Evolutionary conservation across 2,329 filamentous ascomycete species (phyloP), one percentile per base, ranked within the genome.

Genomic region (Capronia americana): DNA sequence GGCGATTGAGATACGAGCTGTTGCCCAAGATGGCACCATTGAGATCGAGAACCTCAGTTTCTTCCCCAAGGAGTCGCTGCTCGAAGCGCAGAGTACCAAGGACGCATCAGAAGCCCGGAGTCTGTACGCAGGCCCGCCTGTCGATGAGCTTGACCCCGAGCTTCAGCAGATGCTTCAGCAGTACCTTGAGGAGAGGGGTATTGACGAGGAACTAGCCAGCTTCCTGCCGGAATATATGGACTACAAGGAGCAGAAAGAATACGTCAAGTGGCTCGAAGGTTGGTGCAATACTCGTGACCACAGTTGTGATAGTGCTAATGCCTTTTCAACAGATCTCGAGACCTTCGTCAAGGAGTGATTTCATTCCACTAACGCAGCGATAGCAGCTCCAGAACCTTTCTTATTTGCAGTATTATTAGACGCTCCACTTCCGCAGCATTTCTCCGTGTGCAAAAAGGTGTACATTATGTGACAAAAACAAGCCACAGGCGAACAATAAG

Each of bases 191-290:
- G 95, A 97, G 86, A 88, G 95, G 74, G 95, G 94, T 71, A 88
- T 99, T 80, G 92, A 94, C 75, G 89, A 90, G 74, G 87, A 90
- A 66, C 86, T 99, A 74, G 94, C 93, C 61, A 83, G 93, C 72
- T 97, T 98, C 80, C 90, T 96, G 53, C 92, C 93, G 44, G 93
- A 98, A 79, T 99, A 97, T 83, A 93, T 98, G 76, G 93, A 98
- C 78, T 88, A 91, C 81, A 99, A 99, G 89, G 95, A 99, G 87
- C 94, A 98, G 87, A 91, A 89, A 82, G 95, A 99, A 86, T 99
- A 99, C 80, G 83, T 96, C 69, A 83, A 86, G 72, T 99, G 96
- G 95, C 83, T 99, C 79, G 86, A 88, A 79, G 88, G 86, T 86
- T 79, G 79, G 84, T 79, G 8, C 1, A 61, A 63, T 3, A n/a